phyloP scores from a whole-genome alignment of 2,329 filamentous ascomycete genomes.

The Aspergillus transmontanensis region DNA sequence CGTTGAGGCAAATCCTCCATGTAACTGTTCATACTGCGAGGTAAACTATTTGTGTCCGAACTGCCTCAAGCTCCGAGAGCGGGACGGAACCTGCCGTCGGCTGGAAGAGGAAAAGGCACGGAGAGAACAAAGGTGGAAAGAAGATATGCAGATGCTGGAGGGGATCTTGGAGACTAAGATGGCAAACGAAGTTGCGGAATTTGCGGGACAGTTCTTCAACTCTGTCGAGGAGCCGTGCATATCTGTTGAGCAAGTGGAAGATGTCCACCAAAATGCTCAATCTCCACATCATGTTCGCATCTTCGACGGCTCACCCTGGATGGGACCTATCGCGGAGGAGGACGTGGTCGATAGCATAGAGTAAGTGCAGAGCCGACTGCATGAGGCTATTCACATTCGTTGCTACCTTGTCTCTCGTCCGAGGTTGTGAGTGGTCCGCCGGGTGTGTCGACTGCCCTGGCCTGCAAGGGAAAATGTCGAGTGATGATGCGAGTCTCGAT shows the following conservation, averaged over 20 bases:
- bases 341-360: slow-evolving; percentile 6
- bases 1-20: slow-evolving; percentile 41
- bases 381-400: background rate
- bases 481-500: background rate
- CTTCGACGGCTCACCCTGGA: slow-evolving; percentile 3
- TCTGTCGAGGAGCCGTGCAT: slow-evolving; percentile 23
- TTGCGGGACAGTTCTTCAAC: slow-evolving; percentile 44
- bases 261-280: slow-evolving; percentile 6
- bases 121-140: slow-evolving; percentile 44
- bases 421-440: background rate
- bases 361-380: background rate
- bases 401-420: background rate
- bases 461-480: background rate
- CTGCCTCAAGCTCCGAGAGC: slow-evolving; percentile 42
- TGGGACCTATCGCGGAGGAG: slow-evolving; percentile 4
- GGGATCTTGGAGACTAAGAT: slow-evolving; percentile 43
- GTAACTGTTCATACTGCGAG: slow-evolving; percentile 48
- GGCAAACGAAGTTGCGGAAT: slow-evolving; percentile 46
- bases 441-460: background rate
- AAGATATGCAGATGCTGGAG: slow-evolving; percentile 44
- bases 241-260: slow-evolving; percentile 14
- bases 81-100: slow-evolving; percentile 43
- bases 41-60: slow-evolving; percentile 49
- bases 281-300: background rate
- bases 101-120: slow-evolving; percentile 41